Evolutionary conservation across 768 basidiomycete genomes (phyloP), one percentile per base, ranked within the genome.

Genomic region (Lyophyllum semitale): DNA sequence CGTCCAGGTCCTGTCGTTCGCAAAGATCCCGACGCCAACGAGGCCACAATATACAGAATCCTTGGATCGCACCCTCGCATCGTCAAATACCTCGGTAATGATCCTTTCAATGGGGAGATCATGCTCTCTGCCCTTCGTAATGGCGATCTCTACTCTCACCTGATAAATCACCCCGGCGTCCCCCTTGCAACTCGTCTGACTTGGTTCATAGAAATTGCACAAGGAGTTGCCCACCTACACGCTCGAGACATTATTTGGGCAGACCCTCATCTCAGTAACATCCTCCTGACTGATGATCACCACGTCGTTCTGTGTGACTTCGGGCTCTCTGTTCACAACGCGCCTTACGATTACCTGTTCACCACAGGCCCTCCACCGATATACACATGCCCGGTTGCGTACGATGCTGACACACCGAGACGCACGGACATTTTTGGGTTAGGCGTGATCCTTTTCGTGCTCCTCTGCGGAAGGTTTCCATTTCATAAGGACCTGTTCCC

Each of bases 221-320:
- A 58, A 51, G 59, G 54, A 11, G n/a, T 58, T 25, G 54, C 56
- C 8, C 32, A 58, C 37, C 51, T 57, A 27, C 60, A 62, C 40
- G 55, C 54, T 37, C 17, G 42, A 4, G 45, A 54, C 23, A 38
- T 59, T 23, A 37, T 59, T 2, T 59, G 61, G 58, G 52, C 40
- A 8, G 58, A 59, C 30, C 27, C 53, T 20, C 54, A 59, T 40
- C 51, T 62, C n/a, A 35, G 54, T 8, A 60, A 58, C 29, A 23
- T 63, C n/a, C 53, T 59, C 4, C 50, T 61, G 58, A 67, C 46
- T 43, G 58, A 51, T 45, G 66, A 68, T 42, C 23, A 65, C 55
- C 30, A 30, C 43, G 41, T 18, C 17, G 13, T 49, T 30, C 48
- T 59, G 43, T 41, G 45, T 18, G 51, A 58, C 37, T 62, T 47